Evolutionary conservation across 2,329 filamentous ascomycete species (phyloP), one percentile per base, ranked within the genome.

Genomic region (Achaetomium macrosporum): DNA sequence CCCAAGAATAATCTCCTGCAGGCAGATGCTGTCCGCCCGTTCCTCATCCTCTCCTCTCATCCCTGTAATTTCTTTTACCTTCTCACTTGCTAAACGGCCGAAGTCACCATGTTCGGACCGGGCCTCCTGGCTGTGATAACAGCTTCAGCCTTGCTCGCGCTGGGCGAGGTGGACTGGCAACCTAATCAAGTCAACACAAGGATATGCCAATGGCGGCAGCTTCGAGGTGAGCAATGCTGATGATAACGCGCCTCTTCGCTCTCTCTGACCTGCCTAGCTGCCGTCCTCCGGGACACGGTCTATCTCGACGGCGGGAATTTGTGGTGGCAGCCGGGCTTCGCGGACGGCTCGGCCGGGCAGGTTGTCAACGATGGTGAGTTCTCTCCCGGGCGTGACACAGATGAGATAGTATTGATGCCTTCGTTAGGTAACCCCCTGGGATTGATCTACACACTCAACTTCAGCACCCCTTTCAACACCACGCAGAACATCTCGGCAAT

Each of bases 251-350:
- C 13, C 10, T 20, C 13, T 20, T 33, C 11, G 12, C 20, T 33
- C 10, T 15, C 0, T 36, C 57, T 61, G 50, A 61, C 49, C 15
- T 3, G 6, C 12, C 25, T 60, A 84, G 83, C 75, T 56, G 76
- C 77, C 36, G 67, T 83, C 2, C 67, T 87, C 35, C 76, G 76
- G 40, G 82, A 87, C 60, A 82, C 76, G 2, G 68, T 86, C 15
- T 87, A 85, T 62, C 65, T 88, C 19, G 83, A 88, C 63, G 84
- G 84, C 36, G 84, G 84, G 3, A 57, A 64, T 40, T 64, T 84
- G 11, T 73, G 57, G 54, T 86, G 83, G 81, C 57, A 68, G 33
- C 73, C 74, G 2, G 75, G 75, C 11, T 60, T 79, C 47, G 65
- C 70, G 2, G 71, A 79, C 60, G 80, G 77, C 3, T 56, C 61